Evolutionary conservation across 345 rosid genomes (phyloP), one percentile per base, ranked within the genome.

Genomic region (Eucalyptus paniculata): DNA sequence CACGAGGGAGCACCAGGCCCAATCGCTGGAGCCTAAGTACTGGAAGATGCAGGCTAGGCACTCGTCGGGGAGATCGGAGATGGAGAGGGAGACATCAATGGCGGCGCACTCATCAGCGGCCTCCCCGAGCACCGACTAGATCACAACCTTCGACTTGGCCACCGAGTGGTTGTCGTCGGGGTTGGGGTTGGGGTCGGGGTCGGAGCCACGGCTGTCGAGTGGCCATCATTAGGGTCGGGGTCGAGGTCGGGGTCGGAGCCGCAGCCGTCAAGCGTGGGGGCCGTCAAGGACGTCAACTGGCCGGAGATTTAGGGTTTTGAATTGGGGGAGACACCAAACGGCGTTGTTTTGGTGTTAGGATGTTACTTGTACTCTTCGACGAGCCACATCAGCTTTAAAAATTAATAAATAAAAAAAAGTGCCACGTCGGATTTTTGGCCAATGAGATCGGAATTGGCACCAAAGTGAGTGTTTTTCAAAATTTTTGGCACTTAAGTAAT

Each of bases 161-260:
- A 0, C 7, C 17, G 0, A 50, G 51, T 50, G 51, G 51, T 17
- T 3, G 15, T 50, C 1, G 3, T 50, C 6, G 18, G 1, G 51
- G 51, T 50, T 14, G 50, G 50, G 15, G 50, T 49, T 3, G 49
- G 49, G 14, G 14, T 49, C 1, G 50, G 2, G 16, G 50, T 49
- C 6, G 2, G 16, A 49, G 50, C 2, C 0, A 1, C 2, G 6
- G 3, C 3, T 6, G 0, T 6, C 3, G 1, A 49, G 50, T 13
- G 15, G 50, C 50, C 50, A 49, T 49, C 0, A 15, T 45, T 4
- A 2, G 50, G 49, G 49, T 45, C 1, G 4, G 49, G 50, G 5
- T 49, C 50, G 4, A 5, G 50, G 50, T 49, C 1, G 15, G 50
- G 50, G 50, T 49, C 2, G 1, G 3, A 50, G 17, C 5, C 0